phyloP scores from a whole-genome alignment of 2,329 filamentous ascomycete species.

The Incumbomyces delicatus region DNA sequence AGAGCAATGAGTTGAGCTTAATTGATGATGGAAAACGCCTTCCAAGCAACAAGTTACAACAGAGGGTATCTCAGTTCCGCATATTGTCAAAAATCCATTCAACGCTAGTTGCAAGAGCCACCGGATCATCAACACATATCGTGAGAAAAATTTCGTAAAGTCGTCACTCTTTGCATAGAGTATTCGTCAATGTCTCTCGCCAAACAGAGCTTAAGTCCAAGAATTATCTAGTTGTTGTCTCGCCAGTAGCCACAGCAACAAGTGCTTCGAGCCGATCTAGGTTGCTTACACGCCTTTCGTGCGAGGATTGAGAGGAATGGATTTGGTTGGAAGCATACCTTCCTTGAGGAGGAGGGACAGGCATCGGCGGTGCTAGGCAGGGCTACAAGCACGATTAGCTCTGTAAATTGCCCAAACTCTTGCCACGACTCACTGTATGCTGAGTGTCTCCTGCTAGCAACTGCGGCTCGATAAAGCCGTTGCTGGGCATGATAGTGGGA shows the following conservation, averaged over 20 bases:
- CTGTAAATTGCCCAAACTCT: background rate
- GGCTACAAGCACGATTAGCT: constrained; percentile 8
- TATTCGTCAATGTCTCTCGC: background rate
- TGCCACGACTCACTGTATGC: constrained; percentile 8
- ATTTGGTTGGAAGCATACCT: constrained; percentile 6
- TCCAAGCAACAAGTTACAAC: background rate
- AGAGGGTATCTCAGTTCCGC: constrained; percentile 6
- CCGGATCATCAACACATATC: background rate
- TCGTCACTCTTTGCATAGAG: constrained; percentile 1
- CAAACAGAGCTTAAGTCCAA: background rate
- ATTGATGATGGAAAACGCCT: background rate
- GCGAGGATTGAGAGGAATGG: constrained; percentile 7
- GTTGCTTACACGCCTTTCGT: constrained; percentile 24
- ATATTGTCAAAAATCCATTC: background rate
- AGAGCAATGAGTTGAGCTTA: background rate
- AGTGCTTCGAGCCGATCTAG: constrained; percentile 42
- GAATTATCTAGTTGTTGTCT: constrained; percentile 20
- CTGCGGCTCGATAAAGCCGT: constrained; percentile 37
- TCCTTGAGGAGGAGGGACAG: constrained; percentile 1
- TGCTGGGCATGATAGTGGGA: constrained; percentile 39
- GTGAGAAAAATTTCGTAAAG: constrained; percentile 1
- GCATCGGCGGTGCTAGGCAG: constrained; percentile 1
- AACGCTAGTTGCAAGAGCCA: constrained; percentile 3
- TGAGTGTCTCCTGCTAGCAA: constrained; percentile 11
- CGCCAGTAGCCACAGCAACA: constrained; percentile 41